Conservation (phyloP, 2,329 filamentous ascomycete species). For the Akanthomyces uredinophilus region DNA sequence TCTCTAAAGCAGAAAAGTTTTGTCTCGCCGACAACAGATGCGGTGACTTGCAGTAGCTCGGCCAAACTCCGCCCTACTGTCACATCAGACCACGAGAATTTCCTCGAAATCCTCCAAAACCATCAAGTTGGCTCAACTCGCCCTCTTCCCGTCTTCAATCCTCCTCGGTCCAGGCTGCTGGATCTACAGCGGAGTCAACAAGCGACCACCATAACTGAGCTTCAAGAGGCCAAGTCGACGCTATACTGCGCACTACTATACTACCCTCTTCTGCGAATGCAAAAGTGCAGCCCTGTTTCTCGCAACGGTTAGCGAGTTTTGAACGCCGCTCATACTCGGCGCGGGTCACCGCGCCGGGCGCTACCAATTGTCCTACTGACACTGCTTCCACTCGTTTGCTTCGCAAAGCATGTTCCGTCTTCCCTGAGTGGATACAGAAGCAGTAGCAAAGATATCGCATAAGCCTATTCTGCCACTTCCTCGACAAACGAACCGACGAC, state of each 20-base stretch:
- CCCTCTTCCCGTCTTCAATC: conserved; percentile 65
- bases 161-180: conserved; percentile 86
- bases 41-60: conserved; percentile 13
- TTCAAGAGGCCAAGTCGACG: conserved; percentile 14
- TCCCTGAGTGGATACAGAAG: conserved; percentile 32
- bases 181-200: conserved; percentile 95
- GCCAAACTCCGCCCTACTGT: not conserved
- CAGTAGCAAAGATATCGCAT: not conserved
- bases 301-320: not conserved
- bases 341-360: conserved; percentile 16
- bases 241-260: not conserved
- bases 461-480: not conserved
- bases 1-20: not conserved
- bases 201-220: conserved; percentile 89
- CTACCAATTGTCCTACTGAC: not conserved
- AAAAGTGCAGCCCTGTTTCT: not conserved
- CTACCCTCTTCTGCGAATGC: not conserved
- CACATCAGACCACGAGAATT: conserved; percentile 16
- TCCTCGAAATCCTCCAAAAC: conserved; percentile 47
- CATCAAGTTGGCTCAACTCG: conserved; percentile 86
- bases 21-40: conserved; percentile 1
- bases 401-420: conserved; percentile 12
- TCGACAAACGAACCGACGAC: conserved; percentile 24
- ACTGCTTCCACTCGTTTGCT: not conserved
- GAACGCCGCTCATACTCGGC: conserved; percentile 20